Evolutionary conservation across 108 stramenopile genomes (phyloP).

Genomic region (Cyclotella sp.): DNA sequence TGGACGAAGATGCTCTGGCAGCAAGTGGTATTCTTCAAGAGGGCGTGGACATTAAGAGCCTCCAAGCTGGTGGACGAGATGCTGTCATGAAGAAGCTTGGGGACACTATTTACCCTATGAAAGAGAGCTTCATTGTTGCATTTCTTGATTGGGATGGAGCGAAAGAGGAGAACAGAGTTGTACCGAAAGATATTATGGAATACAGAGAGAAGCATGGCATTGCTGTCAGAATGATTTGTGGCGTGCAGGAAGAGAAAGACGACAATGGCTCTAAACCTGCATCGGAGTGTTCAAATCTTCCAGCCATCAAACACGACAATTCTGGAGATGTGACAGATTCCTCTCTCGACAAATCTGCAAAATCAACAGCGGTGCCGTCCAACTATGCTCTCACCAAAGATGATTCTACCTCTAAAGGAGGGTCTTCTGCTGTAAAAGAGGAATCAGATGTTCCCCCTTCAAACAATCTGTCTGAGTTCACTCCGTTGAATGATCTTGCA

Average conservation of each 20-base stretch:
- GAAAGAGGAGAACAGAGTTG: slow-evolving; percentile 73
- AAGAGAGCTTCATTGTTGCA: slow-evolving; percentile 97
- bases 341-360: background rate
- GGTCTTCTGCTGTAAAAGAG: slow-evolving; percentile 14
- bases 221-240: slow-evolving; percentile 14
- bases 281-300: slow-evolving; percentile 4
- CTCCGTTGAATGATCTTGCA: too few relatives aligned
- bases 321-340: background rate
- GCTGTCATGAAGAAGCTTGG: slow-evolving; percentile 94
- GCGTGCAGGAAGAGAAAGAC: slow-evolving; percentile 28
- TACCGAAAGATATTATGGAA: slow-evolving; percentile 81
- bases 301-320: slow-evolving; percentile 3
- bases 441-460: background rate
- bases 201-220: slow-evolving; percentile 72
- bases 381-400: background rate
- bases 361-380: background rate
- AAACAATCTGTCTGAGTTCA: slow-evolving; percentile 33
- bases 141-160: slow-evolving; percentile 88
- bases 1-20: slow-evolving; percentile 84
- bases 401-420: background rate
- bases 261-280: slow-evolving; percentile 9
- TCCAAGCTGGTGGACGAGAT: slow-evolving; percentile 87
- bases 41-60: slow-evolving; percentile 77
- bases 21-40: slow-evolving; percentile 80
- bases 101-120: slow-evolving; percentile 96